Evolutionary conservation across 2,329 filamentous ascomycete species (phyloP).

Genomic region (Tolypocladium nubicola): DNA sequence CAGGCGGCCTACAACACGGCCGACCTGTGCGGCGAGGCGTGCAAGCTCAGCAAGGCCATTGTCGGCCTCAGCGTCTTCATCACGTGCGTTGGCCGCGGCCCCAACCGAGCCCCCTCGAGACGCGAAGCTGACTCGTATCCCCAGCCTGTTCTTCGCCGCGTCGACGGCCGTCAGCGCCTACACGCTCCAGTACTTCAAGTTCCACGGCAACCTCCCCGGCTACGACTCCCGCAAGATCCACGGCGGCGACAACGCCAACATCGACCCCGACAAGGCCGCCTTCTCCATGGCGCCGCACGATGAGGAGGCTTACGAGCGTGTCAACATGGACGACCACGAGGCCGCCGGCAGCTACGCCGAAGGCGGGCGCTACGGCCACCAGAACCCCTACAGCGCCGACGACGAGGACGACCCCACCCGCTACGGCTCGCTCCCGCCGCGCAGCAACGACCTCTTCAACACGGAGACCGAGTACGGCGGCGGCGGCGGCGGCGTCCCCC

Average conservation of each 20-base stretch:
- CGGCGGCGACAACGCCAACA: conserved; percentile 33
- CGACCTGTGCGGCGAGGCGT: conserved; percentile 43
- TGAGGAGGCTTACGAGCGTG: conserved; percentile 53
- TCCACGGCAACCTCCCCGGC: conserved; percentile 50
- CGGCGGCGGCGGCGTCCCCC: conserved; percentile 14
- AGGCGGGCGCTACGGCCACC: conserved; percentile 23
- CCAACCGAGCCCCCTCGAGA: no score
- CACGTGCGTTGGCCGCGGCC: conserved; percentile 34
- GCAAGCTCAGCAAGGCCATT: conserved; percentile 50
- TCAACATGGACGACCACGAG: conserved; percentile 46
- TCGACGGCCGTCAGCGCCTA: conserved; percentile 48
- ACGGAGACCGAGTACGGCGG: conserved; percentile 37
- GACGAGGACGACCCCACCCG: conserved; percentile 28
- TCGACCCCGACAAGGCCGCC: conserved; percentile 59
- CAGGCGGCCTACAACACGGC: conserved; percentile 54
- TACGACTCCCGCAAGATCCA: conserved; percentile 40
- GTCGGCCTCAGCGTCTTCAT: conserved; percentile 53
- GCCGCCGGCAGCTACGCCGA: conserved; percentile 16
- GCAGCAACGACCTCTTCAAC: conserved; percentile 35
- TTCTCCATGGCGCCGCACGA: conserved; percentile 59
- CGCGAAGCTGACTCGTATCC: neutral
- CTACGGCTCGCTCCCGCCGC: conserved; percentile 26
- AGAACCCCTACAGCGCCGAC: conserved; percentile 26
- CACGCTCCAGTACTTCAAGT: conserved; percentile 50
- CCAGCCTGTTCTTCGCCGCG: conserved; percentile 43